These are phyloP conservation scores for Fusarium sp. DNA, from an alignment of 2,329 filamentous ascomycete species.

Conservation along the genomic window DNA sequence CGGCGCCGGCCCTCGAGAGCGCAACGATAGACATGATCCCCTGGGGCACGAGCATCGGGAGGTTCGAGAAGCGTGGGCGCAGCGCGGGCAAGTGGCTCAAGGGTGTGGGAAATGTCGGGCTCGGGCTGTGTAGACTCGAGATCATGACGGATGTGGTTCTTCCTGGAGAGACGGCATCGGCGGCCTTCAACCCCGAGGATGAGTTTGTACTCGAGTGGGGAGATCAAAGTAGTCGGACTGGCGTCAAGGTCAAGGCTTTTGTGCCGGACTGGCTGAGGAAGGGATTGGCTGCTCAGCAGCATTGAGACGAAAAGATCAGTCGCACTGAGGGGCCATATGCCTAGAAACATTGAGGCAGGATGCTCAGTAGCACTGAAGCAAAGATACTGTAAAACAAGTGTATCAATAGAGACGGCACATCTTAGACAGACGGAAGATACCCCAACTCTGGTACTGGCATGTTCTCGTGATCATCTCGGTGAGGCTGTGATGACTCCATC, in stretches of 20 bases:
- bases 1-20: slow-evolving; percentile 40
- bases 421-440: slow-evolving; percentile 20
- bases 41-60: slow-evolving; percentile 62
- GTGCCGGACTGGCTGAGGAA: slow-evolving; percentile 80
- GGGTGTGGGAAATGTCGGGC: slow-evolving; percentile 85
- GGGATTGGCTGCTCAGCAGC: slow-evolving; percentile 51
- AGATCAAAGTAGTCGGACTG: slow-evolving; percentile 53
- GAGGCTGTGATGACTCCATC: background rate
- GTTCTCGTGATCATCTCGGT: background rate
- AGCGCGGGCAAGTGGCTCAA: slow-evolving; percentile 84
- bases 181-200: slow-evolving; percentile 70
- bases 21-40: slow-evolving; percentile 55
- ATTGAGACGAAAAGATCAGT: background rate
- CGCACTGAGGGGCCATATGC: background rate
- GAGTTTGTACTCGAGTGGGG: slow-evolving; percentile 71
- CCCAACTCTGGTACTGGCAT: slow-evolving; percentile 7
- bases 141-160: slow-evolving; percentile 87
- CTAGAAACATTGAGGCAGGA: background rate
- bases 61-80: slow-evolving; percentile 69
- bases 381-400: slow-evolving; percentile 22
- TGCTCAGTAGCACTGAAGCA: background rate
- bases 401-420: slow-evolving; percentile 15
- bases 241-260: slow-evolving; percentile 78
- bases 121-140: slow-evolving; percentile 88
- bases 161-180: slow-evolving; percentile 74